Base-by-base conservation (phyloP, 768 basidiomycete species). In the Pleurotus pulmonarius region DNA sequence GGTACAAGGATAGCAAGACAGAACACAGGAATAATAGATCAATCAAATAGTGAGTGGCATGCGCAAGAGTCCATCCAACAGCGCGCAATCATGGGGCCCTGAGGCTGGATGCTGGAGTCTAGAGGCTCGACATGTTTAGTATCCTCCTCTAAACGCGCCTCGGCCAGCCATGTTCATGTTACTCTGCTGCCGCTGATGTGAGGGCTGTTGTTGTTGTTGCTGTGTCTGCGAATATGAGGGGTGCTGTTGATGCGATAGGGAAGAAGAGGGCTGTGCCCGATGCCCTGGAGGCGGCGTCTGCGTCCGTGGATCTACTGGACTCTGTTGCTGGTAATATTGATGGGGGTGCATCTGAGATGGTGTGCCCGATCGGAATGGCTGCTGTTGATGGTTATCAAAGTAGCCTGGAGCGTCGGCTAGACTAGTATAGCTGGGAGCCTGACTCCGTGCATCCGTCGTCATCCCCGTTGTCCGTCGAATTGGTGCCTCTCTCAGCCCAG, bases 401-500 rank as follows among this genome's bases (percentile, higher is more conserved):
- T 73, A 53, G 64, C 71, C 43, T 54, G 57, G 54, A 61, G 61
- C 26, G 56, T 54, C 45, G 60, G 59, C 48, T 64, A 60, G 49
- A 74, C 71, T 12, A 13, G 74, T 72, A 58, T 75, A 72, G 26
- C 66, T 63, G 16, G 72, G 62, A 57, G 73, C 73, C 66, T 75
- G 77, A 41, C 37, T 40, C 22, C 51, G 37, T 12, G 39, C 39
- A 41, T 53, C 39, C n/a, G 15, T n/a, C 9, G 38, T 22, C 51
- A 53, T 40, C 15, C 37, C 39, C n/a, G 39, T 25, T 4, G 85
- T 86, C 56, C 88, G 76, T 63, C 89, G 86, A 1, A 83, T 65
- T 1, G 88, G 82, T 4, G 86, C 86, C 61, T 87, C 83, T 46
- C 85, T 73, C 58, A 73, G 75, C 3, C 71, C 75, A 9, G 74